Percentiles rank a stretch among this genome's conserved stretches.
Conservation (phyloP, 2,329 filamentous ascomycete genomes). For the Trematosphaeria pertusa region DNA sequence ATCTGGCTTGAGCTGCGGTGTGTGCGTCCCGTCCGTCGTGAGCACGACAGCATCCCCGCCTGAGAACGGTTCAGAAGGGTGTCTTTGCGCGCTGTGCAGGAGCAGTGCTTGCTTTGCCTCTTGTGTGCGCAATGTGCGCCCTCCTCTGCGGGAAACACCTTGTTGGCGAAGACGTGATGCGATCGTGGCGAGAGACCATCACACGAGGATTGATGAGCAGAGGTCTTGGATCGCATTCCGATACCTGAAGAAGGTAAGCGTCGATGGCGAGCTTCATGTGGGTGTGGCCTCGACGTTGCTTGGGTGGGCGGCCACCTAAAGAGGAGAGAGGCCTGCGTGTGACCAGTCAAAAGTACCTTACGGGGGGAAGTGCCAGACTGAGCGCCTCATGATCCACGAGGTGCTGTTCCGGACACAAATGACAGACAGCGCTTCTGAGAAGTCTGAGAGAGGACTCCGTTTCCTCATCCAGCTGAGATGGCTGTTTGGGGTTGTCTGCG, state of each 20-base stretch:
- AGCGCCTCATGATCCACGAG: conserved; percentile 4
- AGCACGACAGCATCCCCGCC: conserved; percentile 5
- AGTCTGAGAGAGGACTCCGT: conserved; percentile 5
- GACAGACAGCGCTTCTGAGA: neutral
- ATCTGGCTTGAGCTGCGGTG: conserved; percentile 5
- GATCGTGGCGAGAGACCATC: neutral
- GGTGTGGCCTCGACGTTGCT: conserved; percentile 1
- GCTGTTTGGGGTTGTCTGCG: conserved; percentile 2
- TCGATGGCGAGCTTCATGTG: neutral
- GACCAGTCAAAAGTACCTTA: conserved; percentile 1
- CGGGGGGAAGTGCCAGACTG: neutral
- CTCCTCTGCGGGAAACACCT: conserved; percentile 3
- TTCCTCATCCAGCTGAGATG: conserved; percentile 5
- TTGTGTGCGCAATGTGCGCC: conserved; percentile 2
- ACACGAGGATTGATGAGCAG: conserved; percentile 1
- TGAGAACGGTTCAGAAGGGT: conserved; percentile 1
- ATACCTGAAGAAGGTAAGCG: conserved; percentile 9
- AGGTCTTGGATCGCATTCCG: conserved; percentile 13
- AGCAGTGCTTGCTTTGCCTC: neutral
- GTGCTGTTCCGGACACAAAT: conserved; percentile 4
- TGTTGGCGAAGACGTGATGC: neutral
- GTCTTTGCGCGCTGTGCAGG: conserved; percentile 3
- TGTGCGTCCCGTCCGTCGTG: conserved; percentile 15
- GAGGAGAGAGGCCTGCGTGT: conserved; percentile 5
- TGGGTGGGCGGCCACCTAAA: neutral